Conservation (phyloP, 2,329 filamentous ascomycete genomes). For the Claviceps sp. region DNA sequence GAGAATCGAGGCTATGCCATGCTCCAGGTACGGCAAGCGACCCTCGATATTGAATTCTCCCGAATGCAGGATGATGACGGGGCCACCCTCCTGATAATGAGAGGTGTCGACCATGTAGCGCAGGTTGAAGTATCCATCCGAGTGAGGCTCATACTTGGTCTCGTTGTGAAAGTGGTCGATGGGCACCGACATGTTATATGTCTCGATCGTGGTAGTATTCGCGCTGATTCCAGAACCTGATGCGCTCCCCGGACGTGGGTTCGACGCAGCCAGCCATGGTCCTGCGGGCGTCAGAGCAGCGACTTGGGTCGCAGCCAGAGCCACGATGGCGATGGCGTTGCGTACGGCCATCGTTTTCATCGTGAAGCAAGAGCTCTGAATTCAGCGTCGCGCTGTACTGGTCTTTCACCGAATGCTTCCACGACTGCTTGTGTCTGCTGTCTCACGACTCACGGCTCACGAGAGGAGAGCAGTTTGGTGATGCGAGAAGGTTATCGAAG, state of each 20-base stretch:
- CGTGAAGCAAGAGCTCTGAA: too few species aligned
- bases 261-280: not conserved
- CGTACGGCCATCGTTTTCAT: not conserved
- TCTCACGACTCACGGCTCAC: too few species aligned
- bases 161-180: slow-evolving; percentile 81
- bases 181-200: slow-evolving; percentile 29
- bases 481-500: too few species aligned
- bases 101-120: slow-evolving; percentile 75
- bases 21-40: slow-evolving; percentile 57
- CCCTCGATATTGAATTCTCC: slow-evolving; percentile 55
- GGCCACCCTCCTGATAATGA: slow-evolving; percentile 64
- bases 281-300: not conserved
- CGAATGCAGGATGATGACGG: slow-evolving; percentile 62
- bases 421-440: too few species aligned
- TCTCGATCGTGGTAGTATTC: slow-evolving; percentile 7
- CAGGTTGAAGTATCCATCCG: slow-evolving; percentile 50
- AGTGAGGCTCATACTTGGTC: slow-evolving; percentile 63
- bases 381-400: not conserved
- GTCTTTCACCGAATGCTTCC: too few species aligned
- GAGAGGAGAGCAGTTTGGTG: too few species aligned
- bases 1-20: slow-evolving; percentile 63
- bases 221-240: not conserved
- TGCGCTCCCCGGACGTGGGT: not conserved
- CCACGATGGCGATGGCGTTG: not conserved
- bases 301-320: not conserved